Conservation (phyloP, 2,329 filamentous ascomycete species). For the Alternaria gaisen region DNA sequence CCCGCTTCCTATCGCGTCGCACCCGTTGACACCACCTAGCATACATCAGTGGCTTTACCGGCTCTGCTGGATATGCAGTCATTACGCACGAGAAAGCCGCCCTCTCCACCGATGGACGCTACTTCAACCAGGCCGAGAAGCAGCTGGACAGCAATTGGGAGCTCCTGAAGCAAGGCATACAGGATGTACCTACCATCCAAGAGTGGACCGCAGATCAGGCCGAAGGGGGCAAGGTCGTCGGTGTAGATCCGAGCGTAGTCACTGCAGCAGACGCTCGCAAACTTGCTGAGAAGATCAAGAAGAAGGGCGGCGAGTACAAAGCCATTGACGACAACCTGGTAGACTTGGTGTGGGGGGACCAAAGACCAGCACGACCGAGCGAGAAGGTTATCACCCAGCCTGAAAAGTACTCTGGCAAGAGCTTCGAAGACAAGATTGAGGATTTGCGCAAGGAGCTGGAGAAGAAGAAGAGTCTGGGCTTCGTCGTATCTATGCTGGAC, state of each 20-base stretch:
- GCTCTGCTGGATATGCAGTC: conserved; percentile 92
- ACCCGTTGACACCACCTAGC: conserved; percentile 57
- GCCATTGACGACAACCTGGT: conserved; percentile 84
- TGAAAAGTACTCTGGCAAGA: conserved; percentile 80
- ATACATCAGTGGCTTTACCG: conserved; percentile 93
- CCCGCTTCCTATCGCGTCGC: conserved; percentile 26
- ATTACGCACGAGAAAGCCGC: conserved; percentile 87
- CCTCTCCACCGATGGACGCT: conserved; percentile 92
- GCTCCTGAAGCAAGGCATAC: conserved; percentile 89
- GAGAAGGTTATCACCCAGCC: conserved; percentile 78
- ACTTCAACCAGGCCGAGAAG: conserved; percentile 94
- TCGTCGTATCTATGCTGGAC: conserved; percentile 93
- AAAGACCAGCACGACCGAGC: conserved; percentile 76
- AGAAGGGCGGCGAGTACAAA: conserved; percentile 81
- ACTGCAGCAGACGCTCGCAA: conserved; percentile 77
- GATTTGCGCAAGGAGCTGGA: conserved; percentile 90
- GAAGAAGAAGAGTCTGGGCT: conserved; percentile 86
- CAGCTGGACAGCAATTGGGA: conserved; percentile 93
- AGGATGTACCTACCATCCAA: conserved; percentile 96
- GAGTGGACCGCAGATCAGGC: conserved; percentile 91
- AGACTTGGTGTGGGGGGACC: conserved; percentile 85
- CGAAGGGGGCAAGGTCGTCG: conserved; percentile 86
- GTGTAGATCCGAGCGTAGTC: conserved; percentile 88
- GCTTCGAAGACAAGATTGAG: conserved; percentile 80
- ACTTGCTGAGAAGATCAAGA: conserved; percentile 84